Evolutionary conservation across 257 asterid species (phyloP).

Genomic region (Petunia secreta): DNA sequence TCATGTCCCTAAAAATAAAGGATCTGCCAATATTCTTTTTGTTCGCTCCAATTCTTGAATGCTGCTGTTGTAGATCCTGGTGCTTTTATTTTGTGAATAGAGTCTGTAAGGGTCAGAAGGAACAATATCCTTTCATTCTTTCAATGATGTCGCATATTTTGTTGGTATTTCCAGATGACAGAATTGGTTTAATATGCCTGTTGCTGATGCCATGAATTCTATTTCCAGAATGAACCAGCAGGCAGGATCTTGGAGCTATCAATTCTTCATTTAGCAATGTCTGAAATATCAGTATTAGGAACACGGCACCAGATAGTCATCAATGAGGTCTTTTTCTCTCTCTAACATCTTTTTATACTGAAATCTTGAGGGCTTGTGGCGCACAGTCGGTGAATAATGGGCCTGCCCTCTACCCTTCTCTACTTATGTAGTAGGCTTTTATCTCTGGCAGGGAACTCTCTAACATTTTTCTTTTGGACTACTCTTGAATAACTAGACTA

Average conservation of each 20-base stretch:
- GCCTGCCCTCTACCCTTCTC: no score
- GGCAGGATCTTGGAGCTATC: constrained; percentile 89
- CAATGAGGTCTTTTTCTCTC: constrained; percentile 66
- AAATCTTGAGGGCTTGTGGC: not conserved
- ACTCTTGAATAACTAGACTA: not conserved
- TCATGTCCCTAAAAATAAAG: not conserved
- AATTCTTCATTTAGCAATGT: constrained; percentile 90
- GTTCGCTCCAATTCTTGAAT: constrained; percentile 6
- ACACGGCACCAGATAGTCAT: constrained; percentile 92
- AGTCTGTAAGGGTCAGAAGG: not conserved
- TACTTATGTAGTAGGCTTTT: no score
- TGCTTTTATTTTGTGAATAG: not conserved
- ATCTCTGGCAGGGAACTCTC: no score
- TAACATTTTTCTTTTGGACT: no score
- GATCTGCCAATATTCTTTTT: not conserved
- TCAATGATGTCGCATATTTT: not conserved
- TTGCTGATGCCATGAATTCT: constrained; percentile 25
- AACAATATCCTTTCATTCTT: not conserved
- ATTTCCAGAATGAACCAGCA: constrained; percentile 72
- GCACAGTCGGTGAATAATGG: no score
- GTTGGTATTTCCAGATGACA: constrained; percentile 11
- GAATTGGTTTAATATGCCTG: constrained; percentile 9
- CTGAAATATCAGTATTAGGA: constrained; percentile 83
- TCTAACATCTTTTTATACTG: not conserved
- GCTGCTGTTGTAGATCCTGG: not conserved